Conservation (phyloP, 2,329 filamentous ascomycete genomes). For the Raffaelea albimanens region DNA sequence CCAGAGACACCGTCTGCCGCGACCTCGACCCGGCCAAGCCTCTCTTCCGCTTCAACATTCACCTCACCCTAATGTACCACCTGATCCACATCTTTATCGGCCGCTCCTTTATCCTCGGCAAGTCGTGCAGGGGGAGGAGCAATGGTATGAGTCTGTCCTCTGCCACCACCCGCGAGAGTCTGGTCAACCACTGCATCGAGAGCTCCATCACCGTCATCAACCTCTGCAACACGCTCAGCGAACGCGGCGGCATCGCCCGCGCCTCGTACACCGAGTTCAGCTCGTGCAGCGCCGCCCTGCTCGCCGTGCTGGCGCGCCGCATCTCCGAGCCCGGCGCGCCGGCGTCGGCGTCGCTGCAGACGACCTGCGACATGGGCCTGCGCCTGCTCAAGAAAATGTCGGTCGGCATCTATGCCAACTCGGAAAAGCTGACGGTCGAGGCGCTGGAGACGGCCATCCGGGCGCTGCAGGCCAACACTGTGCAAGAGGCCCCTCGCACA, state of each 20-base stretch:
- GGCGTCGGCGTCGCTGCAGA: neutral
- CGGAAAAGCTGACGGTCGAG: neutral
- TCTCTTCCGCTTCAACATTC: neutral
- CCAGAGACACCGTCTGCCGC: neutral
- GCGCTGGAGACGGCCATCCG: neutral
- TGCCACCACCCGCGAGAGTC: neutral
- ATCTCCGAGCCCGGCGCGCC: neutral
- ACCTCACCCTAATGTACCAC: neutral
- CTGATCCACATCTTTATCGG: neutral
- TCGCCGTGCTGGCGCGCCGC: neutral
- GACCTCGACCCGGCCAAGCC: neutral
- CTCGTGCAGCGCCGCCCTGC: neutral
- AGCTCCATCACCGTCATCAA: neutral
- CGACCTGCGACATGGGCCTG: neutral
- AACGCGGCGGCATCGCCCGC: neutral
- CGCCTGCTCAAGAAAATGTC: neutral
- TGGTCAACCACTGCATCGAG: neutral
- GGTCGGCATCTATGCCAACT: neutral
- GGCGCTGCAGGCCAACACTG: neutral
- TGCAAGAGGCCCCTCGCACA: too few species aligned
- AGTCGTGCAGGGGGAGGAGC: neutral
- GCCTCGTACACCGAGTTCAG: neutral
- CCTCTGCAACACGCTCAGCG: neutral
- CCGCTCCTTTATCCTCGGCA: neutral
- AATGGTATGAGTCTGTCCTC: neutral